These are phyloP conservation scores for Amphicarpaea edgeworthii DNA, from an alignment of 306 rosid genomes.

Conservation along the genomic window DNA sequence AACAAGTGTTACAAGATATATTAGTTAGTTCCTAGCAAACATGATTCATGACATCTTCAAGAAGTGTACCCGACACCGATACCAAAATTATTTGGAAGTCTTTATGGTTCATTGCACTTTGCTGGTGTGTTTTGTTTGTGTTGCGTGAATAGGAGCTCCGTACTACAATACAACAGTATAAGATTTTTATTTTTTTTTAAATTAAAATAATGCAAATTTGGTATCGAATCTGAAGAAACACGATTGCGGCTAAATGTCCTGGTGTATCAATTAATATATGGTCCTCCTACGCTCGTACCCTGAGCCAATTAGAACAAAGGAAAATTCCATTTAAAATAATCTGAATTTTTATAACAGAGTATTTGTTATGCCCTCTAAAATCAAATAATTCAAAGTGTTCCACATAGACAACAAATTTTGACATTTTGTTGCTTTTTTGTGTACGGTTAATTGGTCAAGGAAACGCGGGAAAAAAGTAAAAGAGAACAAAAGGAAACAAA, in stretches of 20 bases:
- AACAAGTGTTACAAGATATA: background rate
- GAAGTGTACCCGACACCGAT: slow-evolving; percentile 18
- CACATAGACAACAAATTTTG: background rate
- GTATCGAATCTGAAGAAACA: background rate
- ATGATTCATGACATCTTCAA: background rate
- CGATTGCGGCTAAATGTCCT: slow-evolving; percentile 7
- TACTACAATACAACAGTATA: background rate
- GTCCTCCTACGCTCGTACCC: background rate
- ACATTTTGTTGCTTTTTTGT: background rate
- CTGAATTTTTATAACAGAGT: background rate
- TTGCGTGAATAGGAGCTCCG: slow-evolving; percentile 3
- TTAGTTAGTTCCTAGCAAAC: too few relatives aligned
- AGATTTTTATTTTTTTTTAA: background rate
- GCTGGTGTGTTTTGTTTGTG: slow-evolving; percentile 2
- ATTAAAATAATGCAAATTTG: background rate
- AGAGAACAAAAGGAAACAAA: background rate
- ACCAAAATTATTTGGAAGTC: slow-evolving; percentile 10
- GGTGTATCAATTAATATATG: background rate
- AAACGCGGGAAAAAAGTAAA: background rate
- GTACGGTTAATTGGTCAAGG: background rate
- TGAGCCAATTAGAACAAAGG: background rate
- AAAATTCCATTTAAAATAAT: slow-evolving; percentile 9
- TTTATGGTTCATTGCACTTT: slow-evolving; percentile 22
- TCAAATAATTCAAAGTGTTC: slow-evolving; percentile 7
- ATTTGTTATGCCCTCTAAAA: background rate